phyloP scores from a whole-genome alignment of 495 filamentous ascomycete genomes.

The Parmelia sp. region DNA sequence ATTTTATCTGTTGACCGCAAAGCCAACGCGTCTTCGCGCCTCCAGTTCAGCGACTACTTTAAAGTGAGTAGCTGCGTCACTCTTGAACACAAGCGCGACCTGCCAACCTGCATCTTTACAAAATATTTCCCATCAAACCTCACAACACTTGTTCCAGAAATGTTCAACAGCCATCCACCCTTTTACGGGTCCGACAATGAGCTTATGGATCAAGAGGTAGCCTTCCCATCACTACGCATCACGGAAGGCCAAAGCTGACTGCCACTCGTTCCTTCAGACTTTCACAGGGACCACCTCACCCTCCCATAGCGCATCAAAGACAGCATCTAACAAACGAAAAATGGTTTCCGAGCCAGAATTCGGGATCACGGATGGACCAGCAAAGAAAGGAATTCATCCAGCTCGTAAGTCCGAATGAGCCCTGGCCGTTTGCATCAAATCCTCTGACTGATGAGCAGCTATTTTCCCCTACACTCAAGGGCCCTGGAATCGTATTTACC shows the following conservation, averaged over 20 bases:
- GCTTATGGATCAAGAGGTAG: background rate
- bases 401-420: background rate
- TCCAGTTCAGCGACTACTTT: too few relatives aligned
- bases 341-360: background rate
- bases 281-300: background rate
- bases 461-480: background rate
- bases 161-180: too few relatives aligned
- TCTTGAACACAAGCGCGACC: too few relatives aligned
- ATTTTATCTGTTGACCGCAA: too few relatives aligned
- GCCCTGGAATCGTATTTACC: background rate
- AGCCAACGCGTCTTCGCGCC: too few relatives aligned
- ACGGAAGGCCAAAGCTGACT: background rate
- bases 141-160: too few relatives aligned
- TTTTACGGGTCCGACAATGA: background rate
- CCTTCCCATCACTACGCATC: background rate
- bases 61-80: too few relatives aligned
- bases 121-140: too few relatives aligned
- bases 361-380: background rate
- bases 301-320: background rate
- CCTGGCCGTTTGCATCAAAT: background rate
- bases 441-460: background rate
- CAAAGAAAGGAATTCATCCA: background rate
- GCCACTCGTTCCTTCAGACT: background rate
- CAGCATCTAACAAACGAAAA: background rate
- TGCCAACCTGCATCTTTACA: too few relatives aligned